Evolutionary conservation across 306 rosid species (phyloP).

Genomic region (Comarum palustre): DNA sequence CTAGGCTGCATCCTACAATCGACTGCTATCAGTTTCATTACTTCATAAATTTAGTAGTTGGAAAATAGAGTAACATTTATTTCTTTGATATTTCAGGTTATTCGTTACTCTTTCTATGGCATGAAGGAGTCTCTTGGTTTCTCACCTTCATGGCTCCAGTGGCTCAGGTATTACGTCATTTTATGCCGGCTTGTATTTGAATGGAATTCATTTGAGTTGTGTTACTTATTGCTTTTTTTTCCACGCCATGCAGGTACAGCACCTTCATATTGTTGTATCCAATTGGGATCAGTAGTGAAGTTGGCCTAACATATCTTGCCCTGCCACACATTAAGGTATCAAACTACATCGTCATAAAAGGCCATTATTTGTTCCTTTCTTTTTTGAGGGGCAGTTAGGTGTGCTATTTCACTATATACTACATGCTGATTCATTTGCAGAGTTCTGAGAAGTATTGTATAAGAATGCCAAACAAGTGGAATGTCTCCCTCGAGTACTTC

Average conservation of each 20-base stretch:
- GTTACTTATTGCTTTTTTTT: background rate
- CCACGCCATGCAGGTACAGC: slow-evolving; percentile 57
- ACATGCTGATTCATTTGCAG: slow-evolving; percentile 35
- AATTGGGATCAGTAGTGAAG: slow-evolving; percentile 65
- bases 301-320: slow-evolving; percentile 60
- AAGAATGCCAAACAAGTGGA: slow-evolving; percentile 88
- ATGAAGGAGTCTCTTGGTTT: slow-evolving; percentile 71
- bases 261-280: slow-evolving; percentile 62
- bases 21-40: background rate
- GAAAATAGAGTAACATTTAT: background rate
- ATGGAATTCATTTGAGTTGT: background rate
- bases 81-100: slow-evolving; percentile 47
- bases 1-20: background rate
- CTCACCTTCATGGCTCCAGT: slow-evolving; percentile 75
- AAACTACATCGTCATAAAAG: background rate
- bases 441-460: slow-evolving; percentile 60
- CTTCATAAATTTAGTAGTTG: background rate
- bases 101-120: slow-evolving; percentile 77
- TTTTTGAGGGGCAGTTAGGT: background rate
- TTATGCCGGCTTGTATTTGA: slow-evolving; percentile 3
- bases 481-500: slow-evolving; percentile 72
- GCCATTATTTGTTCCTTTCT: background rate
- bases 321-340: slow-evolving; percentile 71
- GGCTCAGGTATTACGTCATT: slow-evolving; percentile 62
- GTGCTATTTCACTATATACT: background rate